phyloP scores from a whole-genome alignment of 257 asterid species.

The Nicotiana benthamiana region DNA sequence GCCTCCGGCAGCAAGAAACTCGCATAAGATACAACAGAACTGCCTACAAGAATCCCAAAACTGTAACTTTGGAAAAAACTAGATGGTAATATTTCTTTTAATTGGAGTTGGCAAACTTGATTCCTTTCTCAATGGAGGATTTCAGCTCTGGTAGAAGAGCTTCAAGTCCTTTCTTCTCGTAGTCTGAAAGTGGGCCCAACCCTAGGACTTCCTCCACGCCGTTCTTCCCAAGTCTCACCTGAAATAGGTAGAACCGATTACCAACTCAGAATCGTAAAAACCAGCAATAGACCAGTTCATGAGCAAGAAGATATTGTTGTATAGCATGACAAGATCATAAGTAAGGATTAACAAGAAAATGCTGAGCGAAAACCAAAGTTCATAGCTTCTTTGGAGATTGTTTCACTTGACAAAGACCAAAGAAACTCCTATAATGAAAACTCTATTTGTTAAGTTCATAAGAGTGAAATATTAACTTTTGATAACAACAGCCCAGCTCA shows the following conservation, averaged over 20 bases:
- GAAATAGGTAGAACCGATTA: neutral
- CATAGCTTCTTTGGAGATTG: no score
- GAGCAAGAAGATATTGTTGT: neutral
- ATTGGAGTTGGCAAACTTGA: conserved; percentile 43
- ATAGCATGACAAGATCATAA: no score
- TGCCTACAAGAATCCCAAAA: conserved; percentile 17
- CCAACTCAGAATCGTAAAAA: neutral
- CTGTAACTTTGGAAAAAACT: conserved; percentile 9
- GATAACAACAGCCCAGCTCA: no score
- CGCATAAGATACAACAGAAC: neutral
- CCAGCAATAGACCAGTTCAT: neutral
- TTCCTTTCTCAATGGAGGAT: conserved; percentile 69
- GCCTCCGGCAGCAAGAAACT: conserved; percentile 7
- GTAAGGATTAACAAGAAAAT: no score
- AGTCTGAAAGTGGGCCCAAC: conserved; percentile 50
- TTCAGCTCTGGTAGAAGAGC: conserved; percentile 57
- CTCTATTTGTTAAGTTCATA: no score
- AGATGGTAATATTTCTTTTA: conserved; percentile 1
- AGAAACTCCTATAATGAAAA: no score
- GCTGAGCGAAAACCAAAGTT: no score
- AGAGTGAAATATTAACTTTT: no score
- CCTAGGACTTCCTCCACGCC: conserved; percentile 79
- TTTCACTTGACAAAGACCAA: no score
- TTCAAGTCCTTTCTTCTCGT: conserved; percentile 66
- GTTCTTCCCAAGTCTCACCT: conserved; percentile 76